These are phyloP conservation scores for Stephania cephalantha DNA, from an alignment of 164 flowering plant genomes.

Conservation along the genomic window DNA sequence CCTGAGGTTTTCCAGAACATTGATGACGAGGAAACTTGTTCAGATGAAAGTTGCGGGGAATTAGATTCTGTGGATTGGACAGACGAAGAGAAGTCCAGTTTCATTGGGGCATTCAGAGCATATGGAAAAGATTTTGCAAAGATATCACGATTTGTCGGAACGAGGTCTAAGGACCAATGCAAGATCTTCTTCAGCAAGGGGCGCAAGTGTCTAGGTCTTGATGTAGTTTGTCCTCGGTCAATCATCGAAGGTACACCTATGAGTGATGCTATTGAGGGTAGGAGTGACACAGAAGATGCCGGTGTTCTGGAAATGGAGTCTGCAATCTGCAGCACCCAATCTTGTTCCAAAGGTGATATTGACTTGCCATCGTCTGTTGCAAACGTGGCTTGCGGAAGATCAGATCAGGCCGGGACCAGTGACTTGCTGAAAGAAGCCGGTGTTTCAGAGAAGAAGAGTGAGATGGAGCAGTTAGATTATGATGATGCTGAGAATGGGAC, in stretches of 20 bases:
- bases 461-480: constrained; percentile 16
- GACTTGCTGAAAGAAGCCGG: constrained; percentile 26
- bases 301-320: constrained; percentile 52
- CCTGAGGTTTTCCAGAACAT: constrained; percentile 53
- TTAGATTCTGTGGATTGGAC: constrained; percentile 79
- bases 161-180: constrained; percentile 79
- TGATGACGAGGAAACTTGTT: constrained; percentile 71
- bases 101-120: constrained; percentile 57
- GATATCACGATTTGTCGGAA: constrained; percentile 60
- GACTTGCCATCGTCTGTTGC: constrained; percentile 27
- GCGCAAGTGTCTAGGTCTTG: constrained; percentile 78
- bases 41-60: constrained; percentile 91
- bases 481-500: constrained; percentile 12
- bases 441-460: constrained; percentile 16
- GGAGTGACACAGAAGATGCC: constrained; percentile 68
- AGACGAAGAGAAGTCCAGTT: constrained; percentile 77
- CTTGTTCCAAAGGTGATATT: constrained; percentile 39
- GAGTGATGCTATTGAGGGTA: constrained; percentile 62
- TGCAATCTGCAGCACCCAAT: constrained; percentile 40
- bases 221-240: constrained; percentile 33
- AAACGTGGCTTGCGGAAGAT: constrained; percentile 20
- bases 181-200: constrained; percentile 88
- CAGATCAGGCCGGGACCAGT: constrained; percentile 19
- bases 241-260: constrained; percentile 29
- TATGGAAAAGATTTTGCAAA: constrained; percentile 75